Evolutionary conservation across 108 stramenopile genomes (phyloP).

Genomic region (Cyclotella baltica): DNA sequence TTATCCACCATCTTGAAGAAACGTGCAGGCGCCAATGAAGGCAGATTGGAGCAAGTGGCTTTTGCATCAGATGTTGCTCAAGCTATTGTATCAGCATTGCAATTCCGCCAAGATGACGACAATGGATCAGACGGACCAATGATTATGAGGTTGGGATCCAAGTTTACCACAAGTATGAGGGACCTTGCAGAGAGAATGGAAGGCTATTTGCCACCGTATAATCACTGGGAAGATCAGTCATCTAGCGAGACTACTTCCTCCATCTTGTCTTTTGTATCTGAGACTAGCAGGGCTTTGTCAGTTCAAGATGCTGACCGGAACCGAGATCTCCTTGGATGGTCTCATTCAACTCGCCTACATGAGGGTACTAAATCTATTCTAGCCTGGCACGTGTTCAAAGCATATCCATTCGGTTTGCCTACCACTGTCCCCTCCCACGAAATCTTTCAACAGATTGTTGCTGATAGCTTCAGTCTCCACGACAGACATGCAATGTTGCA

Average conservation of each 20-base stretch:
- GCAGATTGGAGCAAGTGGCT: slow-evolving; percentile 37
- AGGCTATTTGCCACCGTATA: slow-evolving; percentile 32
- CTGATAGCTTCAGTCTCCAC: slow-evolving; percentile 24
- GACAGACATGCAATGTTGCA: slow-evolving; percentile 22
- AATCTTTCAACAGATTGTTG: slow-evolving; percentile 24
- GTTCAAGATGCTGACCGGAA: slow-evolving; percentile 31
- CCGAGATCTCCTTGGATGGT: slow-evolving; percentile 51
- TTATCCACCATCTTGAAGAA: slow-evolving; percentile 21
- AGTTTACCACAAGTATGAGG: slow-evolving; percentile 47
- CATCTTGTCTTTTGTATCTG: neutral
- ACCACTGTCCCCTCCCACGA: slow-evolving; percentile 26
- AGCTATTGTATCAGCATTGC: slow-evolving; percentile 48
- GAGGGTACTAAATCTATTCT: slow-evolving; percentile 47
- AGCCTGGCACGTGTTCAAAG: slow-evolving; percentile 49
- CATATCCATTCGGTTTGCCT: slow-evolving; percentile 43
- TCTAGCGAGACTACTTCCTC: slow-evolving; percentile 9
- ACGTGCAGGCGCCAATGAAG: slow-evolving; percentile 37
- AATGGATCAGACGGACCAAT: slow-evolving; percentile 36
- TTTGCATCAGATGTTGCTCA: slow-evolving; percentile 48
- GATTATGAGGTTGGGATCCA: slow-evolving; percentile 47
- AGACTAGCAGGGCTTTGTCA: slow-evolving; percentile 18
- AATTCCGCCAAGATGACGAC: slow-evolving; percentile 26
- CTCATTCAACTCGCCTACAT: slow-evolving; percentile 34
- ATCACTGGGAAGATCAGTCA: slow-evolving; percentile 26
- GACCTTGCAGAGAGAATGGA: slow-evolving; percentile 43